These are phyloP conservation scores for Vairimorpha apis DNA, from an alignment of 371 early-diverging fungal genomes.

Conservation along the genomic window DNA sequence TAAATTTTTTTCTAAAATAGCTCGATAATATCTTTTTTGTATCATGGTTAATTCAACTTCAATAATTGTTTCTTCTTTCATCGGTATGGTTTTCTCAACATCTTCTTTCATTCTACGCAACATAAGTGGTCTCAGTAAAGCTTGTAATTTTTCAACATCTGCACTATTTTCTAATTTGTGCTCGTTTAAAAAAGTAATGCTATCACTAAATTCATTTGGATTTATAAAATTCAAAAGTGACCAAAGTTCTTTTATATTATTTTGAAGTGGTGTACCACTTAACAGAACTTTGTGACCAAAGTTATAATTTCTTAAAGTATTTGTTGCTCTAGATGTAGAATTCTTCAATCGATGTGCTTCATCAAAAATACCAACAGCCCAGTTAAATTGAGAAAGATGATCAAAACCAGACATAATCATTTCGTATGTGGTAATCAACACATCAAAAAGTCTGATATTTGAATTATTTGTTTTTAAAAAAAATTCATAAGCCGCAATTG, in stretches of 20 bases:
- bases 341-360: constrained; percentile 99
- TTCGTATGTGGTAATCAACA: constrained; percentile 93
- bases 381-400: constrained; percentile 74
- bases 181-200: constrained; percentile 90
- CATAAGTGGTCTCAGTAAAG: constrained; percentile 84
- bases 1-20: constrained; percentile 88
- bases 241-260: constrained; percentile 96
- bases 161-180: constrained; percentile 78
- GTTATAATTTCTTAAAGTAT: constrained; percentile 75
- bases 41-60: constrained; percentile 84
- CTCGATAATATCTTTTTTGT: constrained; percentile 92
- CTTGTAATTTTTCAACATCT: constrained; percentile 90
- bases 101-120: constrained; percentile 92
- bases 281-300: constrained; percentile 82
- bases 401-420: constrained; percentile 80
- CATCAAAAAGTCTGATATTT: constrained; percentile 74
- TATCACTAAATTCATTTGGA: constrained; percentile 81
- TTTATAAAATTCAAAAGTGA: constrained; percentile 90
- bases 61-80: constrained; percentile 87
- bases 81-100: constrained; percentile 87
- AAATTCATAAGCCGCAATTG: constrained; percentile 68
- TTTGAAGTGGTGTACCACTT: constrained; percentile 96
- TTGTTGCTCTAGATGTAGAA: constrained; percentile 81
- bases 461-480: constrained; percentile 67
- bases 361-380: constrained; percentile 89